phyloP scores from a whole-genome alignment of 768 basidiomycete species.

The Daedaleopsis sinensis region DNA sequence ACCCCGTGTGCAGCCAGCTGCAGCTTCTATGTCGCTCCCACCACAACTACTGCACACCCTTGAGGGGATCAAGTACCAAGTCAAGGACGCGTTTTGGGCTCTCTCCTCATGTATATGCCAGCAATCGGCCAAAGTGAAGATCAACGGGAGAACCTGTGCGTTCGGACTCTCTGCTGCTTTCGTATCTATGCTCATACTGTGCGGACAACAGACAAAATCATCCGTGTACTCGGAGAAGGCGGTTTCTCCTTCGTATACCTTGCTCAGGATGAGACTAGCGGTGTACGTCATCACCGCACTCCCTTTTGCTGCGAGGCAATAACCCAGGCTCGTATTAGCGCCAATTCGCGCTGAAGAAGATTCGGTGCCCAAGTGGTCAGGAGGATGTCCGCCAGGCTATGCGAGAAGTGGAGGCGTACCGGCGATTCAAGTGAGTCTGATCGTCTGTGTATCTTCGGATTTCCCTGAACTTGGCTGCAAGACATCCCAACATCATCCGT shows the following conservation, averaged over 20 bases:
- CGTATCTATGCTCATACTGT: background rate
- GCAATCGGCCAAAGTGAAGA: constrained; percentile 87
- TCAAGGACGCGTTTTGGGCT: constrained; percentile 82
- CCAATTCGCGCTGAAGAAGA: constrained; percentile 96
- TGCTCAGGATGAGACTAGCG: constrained; percentile 84
- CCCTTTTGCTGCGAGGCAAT: constrained; percentile 7
- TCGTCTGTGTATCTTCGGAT: background rate
- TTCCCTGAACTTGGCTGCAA: constrained; percentile 33
- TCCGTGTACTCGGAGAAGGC: constrained; percentile 94
- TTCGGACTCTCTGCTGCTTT: constrained; percentile 18
- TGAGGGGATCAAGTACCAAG: constrained; percentile 45
- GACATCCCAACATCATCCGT: constrained; percentile 96
- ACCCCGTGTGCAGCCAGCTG: background rate
- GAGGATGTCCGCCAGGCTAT: constrained; percentile 90
- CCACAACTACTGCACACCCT: constrained; percentile 30
- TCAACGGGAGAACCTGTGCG: constrained; percentile 93
- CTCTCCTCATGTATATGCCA: constrained; percentile 81
- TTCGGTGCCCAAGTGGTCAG: constrained; percentile 85
- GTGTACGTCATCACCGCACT: constrained; percentile 47
- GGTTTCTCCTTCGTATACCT: constrained; percentile 93
- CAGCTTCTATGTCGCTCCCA: constrained; percentile 24
- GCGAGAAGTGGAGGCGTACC: constrained; percentile 91
- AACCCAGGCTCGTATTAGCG: constrained; percentile 47
- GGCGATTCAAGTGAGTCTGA: constrained; percentile 82
- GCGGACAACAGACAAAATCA: constrained; percentile 67